Base-by-base conservation (phyloP, 2,329 filamentous ascomycete genomes). In the Sordariomycetes sp. region DNA sequence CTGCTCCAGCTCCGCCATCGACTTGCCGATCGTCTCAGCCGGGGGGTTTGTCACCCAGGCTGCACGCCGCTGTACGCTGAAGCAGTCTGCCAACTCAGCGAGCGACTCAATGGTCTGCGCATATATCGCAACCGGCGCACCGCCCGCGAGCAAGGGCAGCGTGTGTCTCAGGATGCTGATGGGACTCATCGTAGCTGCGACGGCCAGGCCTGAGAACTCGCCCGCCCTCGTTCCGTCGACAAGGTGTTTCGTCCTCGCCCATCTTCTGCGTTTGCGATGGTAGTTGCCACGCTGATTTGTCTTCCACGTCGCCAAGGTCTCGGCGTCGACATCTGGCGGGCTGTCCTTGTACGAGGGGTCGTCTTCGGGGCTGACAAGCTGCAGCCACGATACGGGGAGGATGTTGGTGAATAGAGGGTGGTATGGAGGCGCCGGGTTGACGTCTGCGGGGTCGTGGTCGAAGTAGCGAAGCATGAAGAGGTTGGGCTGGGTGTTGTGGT, bases 401-500 rank as follows among this genome's bases (percentile, higher is more conserved):
- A 98, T 75, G 52, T 92, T 81, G 12, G 74, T 80, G 55, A 82
- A 73, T 9, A 98, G 75, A 1, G 92, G 90, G 52, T 96, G 92
- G 17, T 76, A 66, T 11, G 72, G 66, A 35, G 67, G 55, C 30
- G 47, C 68, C 9, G 58, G 72, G 43, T 70, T 71, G 28, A 79
- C 76, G 41, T 75, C 76, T 38, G 73, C 72, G 44, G 71, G 64
- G 58, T 94, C 86, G 61, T 80, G 96, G 55, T 78, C 77, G 61
- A 94, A 96, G 66, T 94, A 93, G 53, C 85, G 85, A 15, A 98
- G 72, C 32, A 92, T 72, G 14, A 80, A 80, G 38, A 96, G 75
- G 54, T 95, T 96, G 3, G 87, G 84, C 56, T 94, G 87, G 20
- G 81, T 75, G 55, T 88, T 86, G 33, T 80, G 63, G 57, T 94